phyloP scores from a whole-genome alignment of 495 filamentous ascomycete genomes.

The Lepidopterella palustris region DNA sequence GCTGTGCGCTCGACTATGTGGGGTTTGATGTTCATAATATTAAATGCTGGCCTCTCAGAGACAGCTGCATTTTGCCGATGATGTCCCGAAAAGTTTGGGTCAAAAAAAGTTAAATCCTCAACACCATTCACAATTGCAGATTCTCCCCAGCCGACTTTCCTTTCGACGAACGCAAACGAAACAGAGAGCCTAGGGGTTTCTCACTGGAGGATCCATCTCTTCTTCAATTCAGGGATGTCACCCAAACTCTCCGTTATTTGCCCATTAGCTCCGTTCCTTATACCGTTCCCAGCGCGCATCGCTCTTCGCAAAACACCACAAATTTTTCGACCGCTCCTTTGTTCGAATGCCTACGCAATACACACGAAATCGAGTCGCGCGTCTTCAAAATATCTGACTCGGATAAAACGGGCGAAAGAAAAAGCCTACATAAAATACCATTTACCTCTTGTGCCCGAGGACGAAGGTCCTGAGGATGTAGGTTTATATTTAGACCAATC shows the following conservation, averaged over 20 bases:
- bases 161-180: background rate
- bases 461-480: no score
- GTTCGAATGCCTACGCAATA: background rate
- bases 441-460: no score
- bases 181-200: background rate
- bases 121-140: background rate
- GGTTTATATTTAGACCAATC: no score
- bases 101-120: conserved; percentile 2
- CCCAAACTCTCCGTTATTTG: conserved; percentile 19
- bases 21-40: background rate
- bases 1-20: background rate
- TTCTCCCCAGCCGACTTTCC: background rate
- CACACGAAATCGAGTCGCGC: background rate
- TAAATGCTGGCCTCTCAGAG: background rate
- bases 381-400: background rate
- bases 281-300: conserved; percentile 9
- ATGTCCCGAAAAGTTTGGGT: conserved; percentile 27
- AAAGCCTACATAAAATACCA: background rate
- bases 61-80: conserved; percentile 6
- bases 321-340: background rate
- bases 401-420: background rate
- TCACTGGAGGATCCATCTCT: conserved; percentile 17
- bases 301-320: background rate
- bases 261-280: conserved; percentile 20
- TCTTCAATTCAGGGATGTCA: background rate